Conservation (phyloP, 495 filamentous ascomycete genomes). For the Cercophora sp. region DNA sequence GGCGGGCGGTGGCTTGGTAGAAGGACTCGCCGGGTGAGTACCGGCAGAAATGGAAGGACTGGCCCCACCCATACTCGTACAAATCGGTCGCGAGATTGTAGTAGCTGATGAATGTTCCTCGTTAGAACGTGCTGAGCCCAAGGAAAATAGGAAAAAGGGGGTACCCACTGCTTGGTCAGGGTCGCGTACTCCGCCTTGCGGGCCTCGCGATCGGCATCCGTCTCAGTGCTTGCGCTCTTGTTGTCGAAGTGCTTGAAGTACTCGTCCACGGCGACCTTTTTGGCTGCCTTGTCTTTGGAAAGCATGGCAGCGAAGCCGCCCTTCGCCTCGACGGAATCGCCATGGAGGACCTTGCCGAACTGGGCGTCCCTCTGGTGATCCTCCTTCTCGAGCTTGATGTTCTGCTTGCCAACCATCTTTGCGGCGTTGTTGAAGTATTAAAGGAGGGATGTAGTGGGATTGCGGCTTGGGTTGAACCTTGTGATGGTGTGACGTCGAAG, state of each 20-base stretch:
- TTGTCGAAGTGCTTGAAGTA: conserved; percentile 99
- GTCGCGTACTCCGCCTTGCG: conserved; percentile 90
- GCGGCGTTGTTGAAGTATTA: conserved; percentile 31
- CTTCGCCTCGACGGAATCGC: conserved; percentile 65
- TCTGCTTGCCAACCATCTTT: conserved; percentile 55
- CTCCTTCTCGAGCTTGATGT: conserved; percentile 69
- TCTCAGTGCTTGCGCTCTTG: conserved; percentile 79
- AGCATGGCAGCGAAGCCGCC: conserved; percentile 82
- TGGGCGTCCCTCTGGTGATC: conserved; percentile 85
- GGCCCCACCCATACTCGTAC: conserved; percentile 96
- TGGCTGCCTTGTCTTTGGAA: conserved; percentile 73
- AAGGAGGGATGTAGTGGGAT: too few species aligned
- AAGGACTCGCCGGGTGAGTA: conserved; percentile 87
- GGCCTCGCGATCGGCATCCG: conserved; percentile 71
- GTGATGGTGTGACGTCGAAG: background rate
- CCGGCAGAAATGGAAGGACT: conserved; percentile 97
- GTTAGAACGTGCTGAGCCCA: too few species aligned
- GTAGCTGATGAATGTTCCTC: conserved; percentile 71
- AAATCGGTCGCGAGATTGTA: conserved; percentile 98
- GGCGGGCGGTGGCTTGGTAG: conserved; percentile 88
- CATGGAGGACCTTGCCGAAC: conserved; percentile 90
- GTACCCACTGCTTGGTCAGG: conserved; percentile 87
- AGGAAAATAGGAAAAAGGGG: too few species aligned
- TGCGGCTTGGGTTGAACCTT: conserved; percentile 10
- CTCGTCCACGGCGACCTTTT: conserved; percentile 88